Evolutionary conservation across 2,329 filamentous ascomycete genomes (phyloP), one percentile per base, ranked within the genome.

Genomic region (Colletotrichum cuscutae): DNA sequence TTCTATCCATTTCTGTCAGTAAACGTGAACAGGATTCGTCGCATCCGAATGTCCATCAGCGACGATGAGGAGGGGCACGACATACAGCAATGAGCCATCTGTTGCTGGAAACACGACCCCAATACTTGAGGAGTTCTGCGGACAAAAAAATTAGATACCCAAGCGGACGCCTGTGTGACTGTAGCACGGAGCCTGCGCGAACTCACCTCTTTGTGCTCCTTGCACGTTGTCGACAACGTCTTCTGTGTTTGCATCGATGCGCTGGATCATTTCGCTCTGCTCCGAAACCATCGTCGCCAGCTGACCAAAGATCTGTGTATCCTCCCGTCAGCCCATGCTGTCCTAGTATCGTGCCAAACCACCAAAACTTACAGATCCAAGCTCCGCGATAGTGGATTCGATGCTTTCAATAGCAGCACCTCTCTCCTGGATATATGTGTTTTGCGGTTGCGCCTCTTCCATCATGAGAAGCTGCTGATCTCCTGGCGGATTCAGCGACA

Each of bases 151-250:
- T 72, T 24, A 72, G 61, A 56, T 15, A 15, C 53, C 53, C 12
- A 58, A 37, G 22, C 5, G 22, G 6, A 37, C 28, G 53, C 13
- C 19, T 9, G 12, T 3, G n/a, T 54, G 7, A 26, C 7, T 24
- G 26, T 42, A 13, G 9, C 6, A 13, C 32, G n/a, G 26, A 22
- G 58, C 35, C 13, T 32, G 22, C 12, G 0, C 15, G 54, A 26
- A 26, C 72, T 52, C 52, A 75, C 74, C 74, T 75, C 95, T 89
- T 81, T 99, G 97, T 6, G 97, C 97, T 22, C 97, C 97, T 79
- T 98, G 91, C n/a, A 99, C 96, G 78, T 99, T 99, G 79, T 98
- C 96, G 67, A 99, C 96, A 6, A 99, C 95, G 78, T 98, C 95
- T 80, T 99, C 97, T 1, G 96, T 98, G 82, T 98, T 98, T 76